A percentile compares a stretch with the other conserved stretches of the same genome.
These are phyloP conservation scores for Fusarium buxicola DNA, from an alignment of 2,329 filamentous ascomycete genomes.

Conservation along the genomic window DNA sequence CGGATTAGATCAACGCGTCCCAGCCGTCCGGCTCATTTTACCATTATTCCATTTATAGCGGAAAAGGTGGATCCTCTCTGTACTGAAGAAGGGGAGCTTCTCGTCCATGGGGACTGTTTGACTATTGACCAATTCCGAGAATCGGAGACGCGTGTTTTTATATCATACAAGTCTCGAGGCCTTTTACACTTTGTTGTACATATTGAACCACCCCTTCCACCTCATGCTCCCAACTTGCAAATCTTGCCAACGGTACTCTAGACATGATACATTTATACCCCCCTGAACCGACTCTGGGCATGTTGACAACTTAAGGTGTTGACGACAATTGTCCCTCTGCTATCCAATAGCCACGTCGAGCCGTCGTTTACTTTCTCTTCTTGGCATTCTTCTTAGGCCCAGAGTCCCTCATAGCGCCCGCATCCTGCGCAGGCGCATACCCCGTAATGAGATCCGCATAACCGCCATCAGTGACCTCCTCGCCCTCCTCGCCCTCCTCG, in stretches of 20 bases:
- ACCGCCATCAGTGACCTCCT: constrained; percentile 44
- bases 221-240: constrained; percentile 29
- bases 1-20: constrained; percentile 57
- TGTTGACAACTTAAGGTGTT: not conserved
- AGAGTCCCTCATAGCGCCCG: constrained; percentile 50
- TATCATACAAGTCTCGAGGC: constrained; percentile 52
- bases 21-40: constrained; percentile 19
- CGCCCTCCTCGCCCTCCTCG: constrained; percentile 44
- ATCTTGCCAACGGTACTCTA: constrained; percentile 32
- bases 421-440: constrained; percentile 57
- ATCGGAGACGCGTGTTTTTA: constrained; percentile 47
- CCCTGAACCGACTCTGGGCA: not conserved
- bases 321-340: not conserved
- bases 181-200: constrained; percentile 50
- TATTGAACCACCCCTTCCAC: constrained; percentile 45
- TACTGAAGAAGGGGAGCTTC: constrained; percentile 17
- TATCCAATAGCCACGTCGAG: constrained; percentile 8
- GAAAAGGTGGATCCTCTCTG: constrained; percentile 3
- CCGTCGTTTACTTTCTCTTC: constrained; percentile 59
- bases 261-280: constrained; percentile 37
- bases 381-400: constrained; percentile 57
- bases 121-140: constrained; percentile 39
- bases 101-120: constrained; percentile 29
- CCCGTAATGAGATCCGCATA: constrained; percentile 62
- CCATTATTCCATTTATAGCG: constrained; percentile 30